Evolutionary conservation across 345 rosid species (phyloP).

Genomic region (Populus euphratica): DNA sequence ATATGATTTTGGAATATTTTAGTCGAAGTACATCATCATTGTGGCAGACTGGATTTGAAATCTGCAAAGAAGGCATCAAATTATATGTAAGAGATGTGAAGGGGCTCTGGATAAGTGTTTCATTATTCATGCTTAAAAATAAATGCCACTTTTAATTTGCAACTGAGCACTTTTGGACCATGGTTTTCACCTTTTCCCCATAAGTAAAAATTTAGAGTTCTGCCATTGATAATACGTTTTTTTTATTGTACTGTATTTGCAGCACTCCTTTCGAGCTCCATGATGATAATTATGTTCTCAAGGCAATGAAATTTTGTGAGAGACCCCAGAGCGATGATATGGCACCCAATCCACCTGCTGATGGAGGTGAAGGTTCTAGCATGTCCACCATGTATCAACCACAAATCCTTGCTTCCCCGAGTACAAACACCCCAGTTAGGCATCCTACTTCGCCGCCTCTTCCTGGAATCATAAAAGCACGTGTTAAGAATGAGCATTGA

Average conservation of each 20-base stretch:
- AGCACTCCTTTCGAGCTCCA: conserved; percentile 99
- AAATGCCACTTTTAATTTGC: neutral
- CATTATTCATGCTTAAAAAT: neutral
- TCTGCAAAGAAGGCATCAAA: neutral
- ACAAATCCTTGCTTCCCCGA: conserved; percentile 41
- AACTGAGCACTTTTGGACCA: neutral
- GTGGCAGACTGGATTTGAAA: neutral
- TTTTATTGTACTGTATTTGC: conserved; percentile 15
- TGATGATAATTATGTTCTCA: conserved; percentile 91
- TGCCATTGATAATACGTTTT: neutral
- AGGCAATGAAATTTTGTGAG: conserved; percentile 83
- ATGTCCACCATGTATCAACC: conserved; percentile 41
- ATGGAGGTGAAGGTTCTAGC: conserved; percentile 59
- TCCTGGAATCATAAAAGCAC: conserved; percentile 62
- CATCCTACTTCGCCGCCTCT: conserved; percentile 56
- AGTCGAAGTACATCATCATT: neutral
- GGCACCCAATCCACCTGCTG: conserved; percentile 27
- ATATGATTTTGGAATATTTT: neutral
- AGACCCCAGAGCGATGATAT: conserved; percentile 42
- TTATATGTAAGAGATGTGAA: conserved; percentile 5
- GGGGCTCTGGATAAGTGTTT: neutral
- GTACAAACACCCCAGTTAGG: conserved; percentile 38
- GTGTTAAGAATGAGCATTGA: conserved; percentile 74
- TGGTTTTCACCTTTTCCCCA: neutral
- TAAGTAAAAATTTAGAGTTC: neutral